A percentile compares a stretch with the other conserved stretches of the same genome.
Evolutionary conservation across 2,329 filamentous ascomycete species (phyloP).

Genomic region (Aspergillus transmontanensis): DNA sequence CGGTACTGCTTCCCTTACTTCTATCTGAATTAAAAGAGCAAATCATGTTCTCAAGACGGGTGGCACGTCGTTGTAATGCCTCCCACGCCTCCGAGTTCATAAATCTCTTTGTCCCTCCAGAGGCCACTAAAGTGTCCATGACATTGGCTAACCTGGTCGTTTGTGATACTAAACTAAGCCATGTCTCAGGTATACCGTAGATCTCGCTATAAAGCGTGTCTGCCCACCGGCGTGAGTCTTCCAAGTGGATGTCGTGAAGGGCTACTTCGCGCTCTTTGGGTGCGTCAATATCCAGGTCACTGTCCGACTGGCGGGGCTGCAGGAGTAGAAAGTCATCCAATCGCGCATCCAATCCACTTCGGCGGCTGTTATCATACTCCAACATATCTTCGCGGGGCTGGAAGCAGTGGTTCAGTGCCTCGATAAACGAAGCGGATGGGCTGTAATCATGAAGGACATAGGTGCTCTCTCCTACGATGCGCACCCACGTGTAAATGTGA

Average conservation of each 20-base stretch:
- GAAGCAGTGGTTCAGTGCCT: constrained; percentile 19
- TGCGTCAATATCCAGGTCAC: constrained; percentile 43
- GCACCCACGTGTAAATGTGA: constrained; percentile 42
- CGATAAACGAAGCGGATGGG: constrained; percentile 24
- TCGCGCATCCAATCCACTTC: constrained; percentile 27
- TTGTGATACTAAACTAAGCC: constrained; percentile 48
- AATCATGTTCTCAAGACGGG: constrained; percentile 37
- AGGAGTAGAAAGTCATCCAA: constrained; percentile 46
- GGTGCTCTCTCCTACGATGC: constrained; percentile 41
- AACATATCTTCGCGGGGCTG: neutral
- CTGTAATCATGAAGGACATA: constrained; percentile 35
- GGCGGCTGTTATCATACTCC: neutral
- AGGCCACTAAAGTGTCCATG: constrained; percentile 27
- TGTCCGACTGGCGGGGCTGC: constrained; percentile 36
- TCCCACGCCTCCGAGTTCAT: constrained; percentile 29
- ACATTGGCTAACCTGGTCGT: constrained; percentile 47
- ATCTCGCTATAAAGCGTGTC: constrained; percentile 44
- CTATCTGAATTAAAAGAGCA: constrained; percentile 32
- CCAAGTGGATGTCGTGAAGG: constrained; percentile 44
- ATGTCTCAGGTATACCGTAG: constrained; percentile 48
- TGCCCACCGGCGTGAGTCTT: constrained; percentile 36
- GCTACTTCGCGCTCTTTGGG: constrained; percentile 36
- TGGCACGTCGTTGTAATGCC: constrained; percentile 29
- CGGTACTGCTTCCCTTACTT: constrained; percentile 10
- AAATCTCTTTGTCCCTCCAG: neutral